phyloP scores from a whole-genome alignment of 768 basidiomycete species.

The Hypholoma sublateritium region DNA sequence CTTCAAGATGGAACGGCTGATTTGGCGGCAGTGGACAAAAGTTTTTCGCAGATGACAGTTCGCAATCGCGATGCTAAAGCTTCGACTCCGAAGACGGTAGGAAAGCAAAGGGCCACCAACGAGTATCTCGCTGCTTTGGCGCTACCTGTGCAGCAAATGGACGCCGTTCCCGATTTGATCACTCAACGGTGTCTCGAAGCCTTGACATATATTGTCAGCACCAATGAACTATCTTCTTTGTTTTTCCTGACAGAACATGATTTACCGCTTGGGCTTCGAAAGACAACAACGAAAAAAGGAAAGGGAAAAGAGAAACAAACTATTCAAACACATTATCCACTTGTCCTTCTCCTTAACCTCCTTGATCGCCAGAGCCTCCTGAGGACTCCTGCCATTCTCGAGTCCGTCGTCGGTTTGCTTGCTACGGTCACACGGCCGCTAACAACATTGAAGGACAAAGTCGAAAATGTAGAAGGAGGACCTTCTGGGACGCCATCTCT shows the following conservation, averaged over 20 bases:
- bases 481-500: background rate
- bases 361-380: slow-evolving; percentile 86
- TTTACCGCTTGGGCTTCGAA: slow-evolving; percentile 73
- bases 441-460: slow-evolving; percentile 56
- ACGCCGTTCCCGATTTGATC: slow-evolving; percentile 88
- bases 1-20: slow-evolving; percentile 95
- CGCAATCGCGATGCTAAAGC: slow-evolving; percentile 48
- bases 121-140: slow-evolving; percentile 53
- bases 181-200: slow-evolving; percentile 95
- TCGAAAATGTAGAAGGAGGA: slow-evolving; percentile 22
- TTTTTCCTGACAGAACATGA: slow-evolving; percentile 99
- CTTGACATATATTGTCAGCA: slow-evolving; percentile 80
- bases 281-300: slow-evolving; percentile 75
- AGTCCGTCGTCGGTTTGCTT: slow-evolving; percentile 85
- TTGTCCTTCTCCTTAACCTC: slow-evolving; percentile 84
- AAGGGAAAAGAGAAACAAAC: slow-evolving; percentile 92
- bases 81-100: slow-evolving; percentile 53
- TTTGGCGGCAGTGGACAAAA: slow-evolving; percentile 87
- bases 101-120: slow-evolving; percentile 66
- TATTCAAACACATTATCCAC: slow-evolving; percentile 83
- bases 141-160: slow-evolving; percentile 58
- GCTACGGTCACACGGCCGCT: slow-evolving; percentile 89
- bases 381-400: slow-evolving; percentile 88
- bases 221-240: slow-evolving; percentile 80
- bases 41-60: slow-evolving; percentile 89